phyloP scores from a whole-genome alignment of 495 filamentous ascomycete genomes.

The Entonaema liquescens region DNA sequence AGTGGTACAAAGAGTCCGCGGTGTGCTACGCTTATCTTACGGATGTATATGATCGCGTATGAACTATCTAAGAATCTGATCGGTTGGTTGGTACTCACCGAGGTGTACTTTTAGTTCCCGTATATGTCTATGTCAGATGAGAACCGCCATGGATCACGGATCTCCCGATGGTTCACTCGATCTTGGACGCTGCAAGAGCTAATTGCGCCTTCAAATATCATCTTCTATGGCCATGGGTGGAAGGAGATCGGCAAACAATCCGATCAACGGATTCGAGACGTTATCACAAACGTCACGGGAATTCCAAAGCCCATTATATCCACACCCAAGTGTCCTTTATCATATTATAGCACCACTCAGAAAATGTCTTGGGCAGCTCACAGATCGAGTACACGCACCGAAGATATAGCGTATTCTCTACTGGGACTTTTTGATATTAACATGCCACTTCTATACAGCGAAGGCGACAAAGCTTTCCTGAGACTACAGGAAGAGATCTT shows the following conservation, averaged over 20 bases:
- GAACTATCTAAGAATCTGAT: not conserved
- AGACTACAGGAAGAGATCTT: slow-evolving; percentile 48
- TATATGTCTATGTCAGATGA: not conserved
- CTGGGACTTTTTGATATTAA: slow-evolving; percentile 47
- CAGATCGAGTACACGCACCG: slow-evolving; percentile 36
- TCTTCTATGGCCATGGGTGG: slow-evolving; percentile 46
- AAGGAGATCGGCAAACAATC: slow-evolving; percentile 19
- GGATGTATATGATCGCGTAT: slow-evolving; percentile 18
- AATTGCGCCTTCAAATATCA: slow-evolving; percentile 38
- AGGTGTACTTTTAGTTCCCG: slow-evolving; percentile 20
- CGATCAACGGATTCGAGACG: not conserved
- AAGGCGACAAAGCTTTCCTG: slow-evolving; percentile 44
- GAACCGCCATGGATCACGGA: not conserved
- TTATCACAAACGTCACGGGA: slow-evolving; percentile 9
- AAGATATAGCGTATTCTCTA: slow-evolving; percentile 47
- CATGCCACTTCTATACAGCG: slow-evolving; percentile 49
- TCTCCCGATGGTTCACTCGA: slow-evolving; percentile 44
- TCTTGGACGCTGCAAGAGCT: slow-evolving; percentile 52
- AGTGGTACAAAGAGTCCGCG: slow-evolving; percentile 47
- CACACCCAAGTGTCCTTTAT: not conserved
- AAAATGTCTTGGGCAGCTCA: slow-evolving; percentile 48
- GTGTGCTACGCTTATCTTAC: slow-evolving; percentile 50
- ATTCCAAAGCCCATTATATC: slow-evolving; percentile 30
- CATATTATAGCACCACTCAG: slow-evolving; percentile 24
- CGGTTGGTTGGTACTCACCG: not conserved